Evolutionary conservation across 345 rosid genomes (phyloP), one percentile per base, ranked within the genome.

Genomic region (Gossypium longicalyx): DNA sequence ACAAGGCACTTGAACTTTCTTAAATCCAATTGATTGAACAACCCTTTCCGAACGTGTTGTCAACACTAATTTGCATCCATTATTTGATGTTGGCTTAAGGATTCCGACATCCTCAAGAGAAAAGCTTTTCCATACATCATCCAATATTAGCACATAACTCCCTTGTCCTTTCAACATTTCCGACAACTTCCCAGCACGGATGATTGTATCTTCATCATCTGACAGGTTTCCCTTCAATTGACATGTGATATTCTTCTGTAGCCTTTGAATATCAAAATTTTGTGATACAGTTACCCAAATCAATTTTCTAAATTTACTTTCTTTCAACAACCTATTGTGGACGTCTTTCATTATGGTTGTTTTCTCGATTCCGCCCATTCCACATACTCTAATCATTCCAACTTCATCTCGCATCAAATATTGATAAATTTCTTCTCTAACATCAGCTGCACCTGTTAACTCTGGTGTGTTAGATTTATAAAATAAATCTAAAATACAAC

Each of bases 281-380:
- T 45, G 9, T 0, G 85, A 66, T 29, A 3, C 34, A 29, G 34
- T 29, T 29, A 29, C 34, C 34, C 1, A 29, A 29, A 29, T 3
- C 34, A 29, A 27, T 27, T 27, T 27, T 27, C 29, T 27, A 27
- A 27, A 27, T 27, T 27, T 27, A 27, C 3, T 27, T 27, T 27
- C 3, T 27, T 27, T 27, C 29, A 27, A 27, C 29, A 27, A 29
- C 34, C 34, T 29, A 4, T 29, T 29, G 1, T 29, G 34, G 34
- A 29, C 34, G 1, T 29, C 34, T 1, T 29, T 29, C 34, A 29
- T 29, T 1, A 29, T 29, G 34, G 34, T 29, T 29, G 34, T 29
- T 29, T 29, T 29, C 5, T 5, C 81, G 1, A 75, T 41, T 2
- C 81, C 79, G 3, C 71, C 74, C 54, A 53, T 49, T 2, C 84